phyloP scores from a whole-genome alignment of 2,329 filamentous ascomycete species.

The Proliferodiscus dingleyae region DNA sequence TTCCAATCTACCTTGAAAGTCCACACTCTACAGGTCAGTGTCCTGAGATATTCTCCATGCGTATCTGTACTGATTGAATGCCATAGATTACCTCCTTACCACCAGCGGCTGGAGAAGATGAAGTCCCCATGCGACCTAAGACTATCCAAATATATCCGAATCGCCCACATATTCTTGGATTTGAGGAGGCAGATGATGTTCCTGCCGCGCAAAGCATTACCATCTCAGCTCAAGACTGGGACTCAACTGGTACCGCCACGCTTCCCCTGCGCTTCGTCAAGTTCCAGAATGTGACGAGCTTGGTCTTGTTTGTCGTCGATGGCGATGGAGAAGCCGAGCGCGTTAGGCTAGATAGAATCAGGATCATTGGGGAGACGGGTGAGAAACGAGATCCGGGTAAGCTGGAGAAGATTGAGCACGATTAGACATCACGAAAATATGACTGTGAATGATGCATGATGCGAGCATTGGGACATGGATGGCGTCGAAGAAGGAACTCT shows the following conservation, averaged over 20 bases:
- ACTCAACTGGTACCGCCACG: slow-evolving; percentile 67
- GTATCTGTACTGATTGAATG: slow-evolving; percentile 13
- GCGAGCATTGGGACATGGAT: slow-evolving; percentile 11
- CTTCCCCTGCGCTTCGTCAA: slow-evolving; percentile 84
- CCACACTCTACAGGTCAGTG: slow-evolving; percentile 66
- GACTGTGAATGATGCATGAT: slow-evolving; percentile 5
- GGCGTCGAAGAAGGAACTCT: slow-evolving; percentile 19
- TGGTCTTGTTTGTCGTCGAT: slow-evolving; percentile 85
- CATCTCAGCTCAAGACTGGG: slow-evolving; percentile 75
- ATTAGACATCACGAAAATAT: not conserved
- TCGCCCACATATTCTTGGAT: slow-evolving; percentile 82
- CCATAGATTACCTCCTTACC: slow-evolving; percentile 77
- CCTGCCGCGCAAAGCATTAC: slow-evolving; percentile 75
- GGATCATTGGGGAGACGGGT: slow-evolving; percentile 81
- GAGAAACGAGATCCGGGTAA: slow-evolving; percentile 92
- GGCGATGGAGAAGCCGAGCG: slow-evolving; percentile 80
- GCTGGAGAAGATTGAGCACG: slow-evolving; percentile 75
- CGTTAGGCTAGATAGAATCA: slow-evolving; percentile 73
- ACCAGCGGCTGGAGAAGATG: slow-evolving; percentile 55
- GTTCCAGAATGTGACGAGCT: slow-evolving; percentile 86
- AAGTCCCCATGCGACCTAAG: slow-evolving; percentile 73
- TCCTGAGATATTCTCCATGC: not conserved
- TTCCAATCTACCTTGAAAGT: slow-evolving; percentile 87
- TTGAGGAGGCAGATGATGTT: slow-evolving; percentile 88
- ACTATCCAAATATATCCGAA: slow-evolving; percentile 86